phyloP scores from a whole-genome alignment of 140 eudicot species.

The Ambrosia hybrid region DNA sequence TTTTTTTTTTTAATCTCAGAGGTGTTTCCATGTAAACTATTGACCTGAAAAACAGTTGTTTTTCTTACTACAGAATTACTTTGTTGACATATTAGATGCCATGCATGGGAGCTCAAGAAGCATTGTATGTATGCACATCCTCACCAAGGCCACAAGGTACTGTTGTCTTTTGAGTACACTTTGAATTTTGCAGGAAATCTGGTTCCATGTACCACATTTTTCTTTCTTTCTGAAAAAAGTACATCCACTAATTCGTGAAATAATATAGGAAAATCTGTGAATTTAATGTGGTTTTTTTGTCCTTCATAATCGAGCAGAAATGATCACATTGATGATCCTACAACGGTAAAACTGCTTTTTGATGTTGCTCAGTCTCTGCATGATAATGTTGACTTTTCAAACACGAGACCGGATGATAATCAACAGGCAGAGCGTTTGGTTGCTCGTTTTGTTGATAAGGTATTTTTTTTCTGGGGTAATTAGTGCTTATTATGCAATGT shows the following conservation, averaged over 20 bases:
- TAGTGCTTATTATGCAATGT: slow-evolving; percentile 18
- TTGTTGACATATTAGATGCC: slow-evolving; percentile 63
- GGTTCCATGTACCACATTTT: neutral
- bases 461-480: slow-evolving; percentile 29
- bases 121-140: slow-evolving; percentile 63
- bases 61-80: slow-evolving; percentile 59
- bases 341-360: slow-evolving; percentile 62
- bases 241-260: neutral
- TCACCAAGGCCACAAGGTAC: slow-evolving; percentile 70
- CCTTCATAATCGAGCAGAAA: slow-evolving; percentile 49
- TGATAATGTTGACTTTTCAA: slow-evolving; percentile 58
- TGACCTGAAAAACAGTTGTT: slow-evolving; percentile 6
- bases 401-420: slow-evolving; percentile 56
- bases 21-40: neutral
- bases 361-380: slow-evolving; percentile 76
- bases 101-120: slow-evolving; percentile 78
- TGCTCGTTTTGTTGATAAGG: slow-evolving; percentile 72
- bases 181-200: slow-evolving; percentile 12
- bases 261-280: neutral
- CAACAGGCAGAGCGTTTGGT: slow-evolving; percentile 62
- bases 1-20: too few relatives aligned
- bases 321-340: slow-evolving; percentile 51
- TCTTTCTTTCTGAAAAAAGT: neutral
- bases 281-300: slow-evolving; percentile 7
- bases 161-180: neutral